Evolutionary conservation across 2,329 filamentous ascomycete genomes (phyloP).

Genomic region (Claviceps sp.): DNA sequence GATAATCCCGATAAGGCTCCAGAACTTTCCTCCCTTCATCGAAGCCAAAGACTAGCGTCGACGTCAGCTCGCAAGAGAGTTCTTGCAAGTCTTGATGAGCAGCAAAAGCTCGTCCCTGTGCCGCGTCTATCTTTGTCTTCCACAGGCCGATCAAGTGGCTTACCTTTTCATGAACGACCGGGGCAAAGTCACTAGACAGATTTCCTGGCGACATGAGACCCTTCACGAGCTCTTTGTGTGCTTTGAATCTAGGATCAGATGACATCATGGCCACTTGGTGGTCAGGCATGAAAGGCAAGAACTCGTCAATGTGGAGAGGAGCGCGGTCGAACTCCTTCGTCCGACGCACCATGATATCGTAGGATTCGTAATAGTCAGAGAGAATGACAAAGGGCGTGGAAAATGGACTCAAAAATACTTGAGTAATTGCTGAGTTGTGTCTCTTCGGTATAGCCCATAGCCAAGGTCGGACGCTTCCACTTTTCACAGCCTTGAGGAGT

Average conservation of each 20-base stretch:
- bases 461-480: background rate
- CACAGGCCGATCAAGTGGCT: conserved; percentile 18
- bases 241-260: conserved; percentile 14
- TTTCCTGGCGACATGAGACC: conserved; percentile 18
- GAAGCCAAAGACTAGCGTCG: background rate
- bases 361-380: background rate
- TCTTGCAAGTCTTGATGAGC: conserved; percentile 17
- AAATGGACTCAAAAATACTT: background rate
- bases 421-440: background rate
- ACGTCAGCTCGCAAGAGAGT: conserved; percentile 17
- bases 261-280: conserved; percentile 16
- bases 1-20: background rate
- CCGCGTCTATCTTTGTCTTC: conserved; percentile 14
- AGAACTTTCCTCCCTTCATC: background rate
- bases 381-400: background rate
- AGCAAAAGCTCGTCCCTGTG: conserved; percentile 16
- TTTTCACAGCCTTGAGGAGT: background rate
- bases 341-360: background rate
- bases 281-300: conserved; percentile 5
- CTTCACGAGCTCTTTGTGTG: conserved; percentile 13
- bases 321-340: background rate
- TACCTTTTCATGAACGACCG: conserved; percentile 17
- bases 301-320: background rate
- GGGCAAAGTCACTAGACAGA: conserved; percentile 14
- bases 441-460: background rate